Percentiles rank a stretch among this genome's conserved stretches.
These are phyloP conservation scores for Verticillium longisporum DNA, from an alignment of 2,329 filamentous ascomycete species.

Conservation along the genomic window DNA sequence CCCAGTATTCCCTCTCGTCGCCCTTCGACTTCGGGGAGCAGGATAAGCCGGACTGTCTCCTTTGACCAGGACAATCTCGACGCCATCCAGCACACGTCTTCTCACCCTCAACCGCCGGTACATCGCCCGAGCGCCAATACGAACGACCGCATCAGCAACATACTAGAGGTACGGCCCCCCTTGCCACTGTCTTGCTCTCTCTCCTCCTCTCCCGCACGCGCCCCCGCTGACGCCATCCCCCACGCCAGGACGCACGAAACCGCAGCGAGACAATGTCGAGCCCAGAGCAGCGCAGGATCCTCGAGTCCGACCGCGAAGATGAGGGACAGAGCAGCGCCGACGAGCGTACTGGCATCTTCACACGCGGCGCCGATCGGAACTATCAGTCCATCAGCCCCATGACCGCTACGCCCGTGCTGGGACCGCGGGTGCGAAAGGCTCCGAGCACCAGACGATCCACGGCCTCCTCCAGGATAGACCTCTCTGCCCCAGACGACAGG, in stretches of 20 bases:
- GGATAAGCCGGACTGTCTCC: conserved; percentile 7
- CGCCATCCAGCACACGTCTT: neutral
- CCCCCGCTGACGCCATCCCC: neutral
- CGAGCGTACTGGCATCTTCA: conserved; percentile 34
- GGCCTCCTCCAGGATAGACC: conserved; percentile 2
- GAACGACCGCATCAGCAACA: conserved; percentile 34
- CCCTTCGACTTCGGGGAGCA: neutral
- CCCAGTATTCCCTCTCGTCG: conserved; percentile 1
- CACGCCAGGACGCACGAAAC: conserved; percentile 29
- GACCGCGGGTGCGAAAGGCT: conserved; percentile 7
- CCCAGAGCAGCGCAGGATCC: conserved; percentile 10
- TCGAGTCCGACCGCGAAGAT: conserved; percentile 4
- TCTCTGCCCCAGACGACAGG: conserved; percentile 4
- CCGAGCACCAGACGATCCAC: conserved; percentile 9
- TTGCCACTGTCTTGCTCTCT: neutral
- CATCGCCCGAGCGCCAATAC: conserved; percentile 14
- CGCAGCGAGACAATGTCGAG: conserved; percentile 32
- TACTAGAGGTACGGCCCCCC: conserved; percentile 34
- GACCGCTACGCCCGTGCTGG: conserved; percentile 10
- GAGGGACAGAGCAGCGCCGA: conserved; percentile 21
- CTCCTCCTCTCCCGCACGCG: neutral
- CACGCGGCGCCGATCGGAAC: conserved; percentile 24
- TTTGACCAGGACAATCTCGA: conserved; percentile 6
- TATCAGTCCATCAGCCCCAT: conserved; percentile 30
- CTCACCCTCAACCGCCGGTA: neutral